Evolutionary conservation across 495 filamentous ascomycete genomes (phyloP).

Genomic region (Lophium mytilinum): DNA sequence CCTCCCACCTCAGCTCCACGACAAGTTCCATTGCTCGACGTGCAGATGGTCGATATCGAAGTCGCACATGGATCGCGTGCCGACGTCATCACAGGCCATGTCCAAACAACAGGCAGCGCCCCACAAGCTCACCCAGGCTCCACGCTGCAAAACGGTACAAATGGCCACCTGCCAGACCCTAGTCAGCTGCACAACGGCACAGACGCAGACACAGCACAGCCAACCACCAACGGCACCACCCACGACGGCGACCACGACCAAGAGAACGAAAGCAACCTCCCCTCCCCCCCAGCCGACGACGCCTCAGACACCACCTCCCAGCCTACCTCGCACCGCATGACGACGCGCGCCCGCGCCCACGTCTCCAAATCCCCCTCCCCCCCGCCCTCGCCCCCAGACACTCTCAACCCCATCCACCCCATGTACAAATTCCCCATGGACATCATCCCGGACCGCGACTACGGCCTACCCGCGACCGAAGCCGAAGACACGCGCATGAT

Average conservation of each 20-base stretch:
- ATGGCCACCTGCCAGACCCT: not conserved
- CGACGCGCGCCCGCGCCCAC: slow-evolving; percentile 57
- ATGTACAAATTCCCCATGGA: slow-evolving; percentile 70
- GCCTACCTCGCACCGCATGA: slow-evolving; percentile 53
- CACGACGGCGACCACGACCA: slow-evolving; percentile 17
- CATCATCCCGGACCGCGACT: slow-evolving; percentile 65
- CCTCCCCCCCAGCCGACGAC: slow-evolving; percentile 22
- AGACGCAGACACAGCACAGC: not conserved
- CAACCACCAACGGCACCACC: not conserved
- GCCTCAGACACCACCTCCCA: slow-evolving; percentile 30
- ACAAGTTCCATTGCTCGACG: not conserved
- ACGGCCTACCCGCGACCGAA: slow-evolving; percentile 70
- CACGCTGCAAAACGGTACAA: not conserved
- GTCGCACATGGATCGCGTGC: not conserved
- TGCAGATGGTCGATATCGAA: not conserved
- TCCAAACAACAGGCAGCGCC: not conserved
- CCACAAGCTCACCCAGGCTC: not conserved
- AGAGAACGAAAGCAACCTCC: slow-evolving; percentile 21
- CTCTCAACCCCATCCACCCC: slow-evolving; percentile 58
- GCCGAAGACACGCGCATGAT: slow-evolving; percentile 83
- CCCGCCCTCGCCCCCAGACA: slow-evolving; percentile 40
- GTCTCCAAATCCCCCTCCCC: slow-evolving; percentile 28
- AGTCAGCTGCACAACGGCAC: not conserved
- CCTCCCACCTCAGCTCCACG: not conserved
- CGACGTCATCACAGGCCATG: not conserved